Evolutionary conservation across 345 rosid species (phyloP), one percentile per base, ranked within the genome.

Genomic region (Raphanus sativus): DNA sequence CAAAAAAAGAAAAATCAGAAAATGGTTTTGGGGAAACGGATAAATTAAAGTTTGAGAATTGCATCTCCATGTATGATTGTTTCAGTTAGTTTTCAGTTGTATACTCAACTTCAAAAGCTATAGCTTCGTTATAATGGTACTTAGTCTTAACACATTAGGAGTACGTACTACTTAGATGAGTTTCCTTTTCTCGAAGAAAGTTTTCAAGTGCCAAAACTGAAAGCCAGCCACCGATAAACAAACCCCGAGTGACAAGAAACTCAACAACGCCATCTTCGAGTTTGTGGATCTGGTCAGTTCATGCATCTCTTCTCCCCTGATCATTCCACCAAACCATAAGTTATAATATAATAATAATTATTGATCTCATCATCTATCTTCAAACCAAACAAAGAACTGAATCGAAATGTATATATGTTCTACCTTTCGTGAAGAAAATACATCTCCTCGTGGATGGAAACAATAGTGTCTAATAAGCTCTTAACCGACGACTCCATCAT

Each of bases 371-470:
- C 54, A n/a, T 59, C 45, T 63, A 7, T 72, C 56, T 72, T 59
- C n/a, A 42, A 0, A 56, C 73, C 62, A 60, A 32, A 11, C 73
- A 67, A 72, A 24, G 54, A 4, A 7, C 6, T 32, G 1, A 40
- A 59, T 15, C 2, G 2, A 56, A 12, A 10, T 2, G 0, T 17
- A 10, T 2, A 0, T 17, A 40, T 12, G 4, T 45, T 25, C 74
- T 83, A 92, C 98, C 98, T 90, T 77, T 84, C 89, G 5, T 95
- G 92, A 1, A 94, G 89, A 79, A 83, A 86, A 77, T 74, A 86
- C 89, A 90, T 94, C 83, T 94, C 98, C 3, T 90, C 90, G 8
- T 87, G 91, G 76, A 94, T 88, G 28, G 85, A 52, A 28, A 30
- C 34, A 36, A 88, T 86, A 8, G 88, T 90, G 10, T 92, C 98